These are phyloP conservation scores for Neonectria neomacrospora DNA, from an alignment of 2,329 filamentous ascomycete species.

Conservation along the genomic window DNA sequence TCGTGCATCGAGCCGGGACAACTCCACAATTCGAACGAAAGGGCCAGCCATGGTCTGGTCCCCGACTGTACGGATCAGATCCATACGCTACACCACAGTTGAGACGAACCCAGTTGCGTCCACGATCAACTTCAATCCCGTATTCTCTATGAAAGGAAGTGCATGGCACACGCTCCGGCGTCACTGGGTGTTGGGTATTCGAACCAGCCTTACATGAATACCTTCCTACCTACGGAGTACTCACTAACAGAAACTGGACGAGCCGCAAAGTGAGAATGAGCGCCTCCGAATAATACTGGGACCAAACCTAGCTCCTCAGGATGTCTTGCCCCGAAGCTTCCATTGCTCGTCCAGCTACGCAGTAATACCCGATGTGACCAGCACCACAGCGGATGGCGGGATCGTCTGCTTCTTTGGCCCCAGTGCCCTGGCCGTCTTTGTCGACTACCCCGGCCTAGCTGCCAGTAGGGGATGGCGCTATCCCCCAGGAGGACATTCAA, in stretches of 20 bases:
- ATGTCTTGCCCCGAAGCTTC: not conserved
- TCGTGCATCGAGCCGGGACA: conserved; percentile 33
- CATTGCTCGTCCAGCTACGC: not conserved
- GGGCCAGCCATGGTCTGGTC: not conserved
- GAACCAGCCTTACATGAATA: not conserved
- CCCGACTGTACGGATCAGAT: conserved; percentile 35
- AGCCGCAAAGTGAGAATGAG: conserved; percentile 2
- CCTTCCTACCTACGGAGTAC: not conserved
- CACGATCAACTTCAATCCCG: conserved; percentile 5
- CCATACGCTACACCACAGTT: conserved; percentile 22
- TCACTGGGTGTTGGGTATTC: conserved; percentile 5
- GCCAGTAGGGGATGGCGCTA: conserved; percentile 35
- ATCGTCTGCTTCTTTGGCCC: conserved; percentile 27
- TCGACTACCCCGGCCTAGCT: conserved; percentile 30
- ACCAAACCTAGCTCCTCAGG: not conserved
- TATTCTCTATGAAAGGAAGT: not conserved
- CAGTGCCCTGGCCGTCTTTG: conserved; percentile 12
- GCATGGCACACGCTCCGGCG: conserved; percentile 15
- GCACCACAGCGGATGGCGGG: not conserved
- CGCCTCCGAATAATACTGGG: not conserved
- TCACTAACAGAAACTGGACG: not conserved
- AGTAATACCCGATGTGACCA: not conserved
- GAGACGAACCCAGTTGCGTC: conserved; percentile 4
- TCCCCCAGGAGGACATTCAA: conserved; percentile 33
- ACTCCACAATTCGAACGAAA: conserved; percentile 29